A percentile compares a stretch with the other conserved stretches of the same genome.
phyloP scores from a whole-genome alignment of 352 stramenopile species.

The Pythium pyrilobum region DNA sequence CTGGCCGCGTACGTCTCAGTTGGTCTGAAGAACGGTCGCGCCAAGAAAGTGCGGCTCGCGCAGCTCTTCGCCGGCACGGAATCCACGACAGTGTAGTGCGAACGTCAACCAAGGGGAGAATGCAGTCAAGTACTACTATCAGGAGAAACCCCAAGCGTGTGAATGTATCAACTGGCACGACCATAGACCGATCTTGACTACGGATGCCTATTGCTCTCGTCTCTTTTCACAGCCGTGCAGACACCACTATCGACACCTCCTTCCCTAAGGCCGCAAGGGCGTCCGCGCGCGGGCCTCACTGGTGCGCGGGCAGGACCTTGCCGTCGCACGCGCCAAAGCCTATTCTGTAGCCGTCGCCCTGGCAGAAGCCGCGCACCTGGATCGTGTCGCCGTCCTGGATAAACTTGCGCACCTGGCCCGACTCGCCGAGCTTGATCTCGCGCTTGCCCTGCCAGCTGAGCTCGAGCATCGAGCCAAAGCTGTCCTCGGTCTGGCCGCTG shows the following conservation, averaged over 20 bases:
- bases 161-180: too few species aligned
- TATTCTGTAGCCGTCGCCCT: conserved; percentile 89
- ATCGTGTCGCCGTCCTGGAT: conserved; percentile 94
- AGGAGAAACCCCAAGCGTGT: too few species aligned
- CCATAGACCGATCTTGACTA: too few species aligned
- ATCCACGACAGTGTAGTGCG: conserved; percentile 12
- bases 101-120: neutral
- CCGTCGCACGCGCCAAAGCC: conserved; percentile 93
- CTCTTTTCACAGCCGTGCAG: neutral
- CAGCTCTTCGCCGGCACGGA: conserved; percentile 16
- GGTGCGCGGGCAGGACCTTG: conserved; percentile 84
- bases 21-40: neutral
- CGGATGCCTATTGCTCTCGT: too few species aligned
- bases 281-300: conserved; percentile 25
- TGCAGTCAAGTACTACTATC: neutral
- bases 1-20: conserved; percentile 6
- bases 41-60: conserved; percentile 14
- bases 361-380: conserved; percentile 90
- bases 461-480: conserved; percentile 95
- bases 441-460: conserved; percentile 93
- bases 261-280: too few species aligned
- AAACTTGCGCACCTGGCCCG: conserved; percentile 88
- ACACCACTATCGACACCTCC: neutral
- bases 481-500: conserved; percentile 83
- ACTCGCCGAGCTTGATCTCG: conserved; percentile 68